These are phyloP conservation scores for Myxozyma neotropica DNA, from an alignment of 805 yeast species.

Conservation along the genomic window DNA sequence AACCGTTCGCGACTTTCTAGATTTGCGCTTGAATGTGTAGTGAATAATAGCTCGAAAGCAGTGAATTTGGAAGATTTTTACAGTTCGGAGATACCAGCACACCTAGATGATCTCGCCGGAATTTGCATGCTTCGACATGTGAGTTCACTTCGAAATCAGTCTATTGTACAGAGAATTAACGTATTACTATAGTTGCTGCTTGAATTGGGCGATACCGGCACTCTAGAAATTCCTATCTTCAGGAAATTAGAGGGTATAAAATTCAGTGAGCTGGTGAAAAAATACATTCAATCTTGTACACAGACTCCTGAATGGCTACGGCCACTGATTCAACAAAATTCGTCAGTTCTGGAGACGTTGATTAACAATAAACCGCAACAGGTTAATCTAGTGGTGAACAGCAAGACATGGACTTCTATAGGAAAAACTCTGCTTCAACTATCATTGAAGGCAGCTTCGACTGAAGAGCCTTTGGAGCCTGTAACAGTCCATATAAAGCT, in stretches of 20 bases:
- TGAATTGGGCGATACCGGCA: slow-evolving; percentile 15
- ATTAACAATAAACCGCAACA: slow-evolving; percentile 1
- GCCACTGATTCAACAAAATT: slow-evolving; percentile 7
- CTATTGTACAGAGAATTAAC: not conserved
- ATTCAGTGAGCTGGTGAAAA: slow-evolving; percentile 8
- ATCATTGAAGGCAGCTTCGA: not conserved
- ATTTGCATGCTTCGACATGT: slow-evolving; percentile 17
- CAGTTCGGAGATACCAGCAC: slow-evolving; percentile 11
- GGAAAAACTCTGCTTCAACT: slow-evolving; percentile 15
- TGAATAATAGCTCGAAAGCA: slow-evolving; percentile 1
- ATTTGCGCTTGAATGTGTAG: slow-evolving; percentile 28
- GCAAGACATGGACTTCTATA: slow-evolving; percentile 20
- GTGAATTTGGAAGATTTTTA: slow-evolving; percentile 6
- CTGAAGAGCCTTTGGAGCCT: slow-evolving; percentile 1
- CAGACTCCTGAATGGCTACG: slow-evolving; percentile 19
- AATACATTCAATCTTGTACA: slow-evolving; percentile 11
- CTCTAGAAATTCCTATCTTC: slow-evolving; percentile 20
- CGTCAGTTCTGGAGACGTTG: slow-evolving; percentile 3
- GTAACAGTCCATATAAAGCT: slow-evolving; percentile 6
- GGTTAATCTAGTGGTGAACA: not conserved
- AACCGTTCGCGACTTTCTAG: slow-evolving; percentile 20
- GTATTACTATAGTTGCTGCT: not conserved
- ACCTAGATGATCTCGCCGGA: slow-evolving; percentile 26
- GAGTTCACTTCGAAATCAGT: not conserved
- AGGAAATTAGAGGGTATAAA: slow-evolving; percentile 3